These are phyloP conservation scores for Paulownia fortunei DNA, from an alignment of 257 asterid genomes.

Conservation along the genomic window DNA sequence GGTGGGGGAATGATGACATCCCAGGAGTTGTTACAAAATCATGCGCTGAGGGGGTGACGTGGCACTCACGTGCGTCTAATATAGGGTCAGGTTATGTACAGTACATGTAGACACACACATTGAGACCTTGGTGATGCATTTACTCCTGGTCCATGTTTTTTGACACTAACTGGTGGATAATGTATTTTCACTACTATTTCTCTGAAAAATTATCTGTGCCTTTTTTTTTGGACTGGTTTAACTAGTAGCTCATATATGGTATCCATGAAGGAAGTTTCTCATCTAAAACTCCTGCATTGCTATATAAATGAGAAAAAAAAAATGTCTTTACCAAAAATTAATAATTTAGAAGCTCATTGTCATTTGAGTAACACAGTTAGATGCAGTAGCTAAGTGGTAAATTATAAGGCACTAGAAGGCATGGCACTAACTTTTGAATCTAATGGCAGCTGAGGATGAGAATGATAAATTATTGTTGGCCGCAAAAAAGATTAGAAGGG, in stretches of 20 bases:
- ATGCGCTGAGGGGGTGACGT: too few relatives aligned
- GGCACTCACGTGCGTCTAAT: too few relatives aligned
- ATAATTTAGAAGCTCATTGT: not conserved
- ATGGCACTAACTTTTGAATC: conserved; percentile 35
- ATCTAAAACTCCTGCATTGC: not conserved
- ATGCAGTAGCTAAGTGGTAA: not conserved
- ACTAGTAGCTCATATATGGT: not conserved
- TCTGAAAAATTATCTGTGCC: too few relatives aligned
- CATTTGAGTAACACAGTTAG: not conserved
- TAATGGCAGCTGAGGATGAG: conserved; percentile 74
- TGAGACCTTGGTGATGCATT: too few relatives aligned
- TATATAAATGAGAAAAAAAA: not conserved
- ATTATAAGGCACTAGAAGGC: not conserved
- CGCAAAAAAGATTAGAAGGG: conserved; percentile 80
- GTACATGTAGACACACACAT: too few relatives aligned
- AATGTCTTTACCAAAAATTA: not conserved
- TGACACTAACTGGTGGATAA: not conserved
- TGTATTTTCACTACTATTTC: not conserved
- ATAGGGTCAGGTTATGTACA: too few relatives aligned
- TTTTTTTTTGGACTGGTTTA: not conserved
- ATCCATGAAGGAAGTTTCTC: not conserved
- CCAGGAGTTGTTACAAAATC: too few relatives aligned
- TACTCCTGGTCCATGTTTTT: not conserved
- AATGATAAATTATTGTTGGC: conserved; percentile 75
- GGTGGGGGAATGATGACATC: too few relatives aligned